Evolutionary conservation across 345 rosid species (phyloP).

Genomic region (Camelina sativa): DNA sequence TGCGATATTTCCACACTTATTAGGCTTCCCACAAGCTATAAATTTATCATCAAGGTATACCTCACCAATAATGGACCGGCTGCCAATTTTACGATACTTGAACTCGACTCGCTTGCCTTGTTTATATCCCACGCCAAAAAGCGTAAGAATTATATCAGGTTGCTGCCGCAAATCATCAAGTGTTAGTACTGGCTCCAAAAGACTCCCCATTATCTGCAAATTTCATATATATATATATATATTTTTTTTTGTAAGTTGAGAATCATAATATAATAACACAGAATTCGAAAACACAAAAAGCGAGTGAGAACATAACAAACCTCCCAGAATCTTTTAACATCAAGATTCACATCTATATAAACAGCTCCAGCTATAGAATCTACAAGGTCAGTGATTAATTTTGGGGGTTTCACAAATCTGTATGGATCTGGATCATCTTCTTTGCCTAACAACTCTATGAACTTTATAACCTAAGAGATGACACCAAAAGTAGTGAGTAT

Average conservation of each 20-base stretch:
- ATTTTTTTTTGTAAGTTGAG: background rate
- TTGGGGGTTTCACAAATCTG: slow-evolving; percentile 61
- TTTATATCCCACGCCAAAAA: background rate
- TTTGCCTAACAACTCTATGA: slow-evolving; percentile 25
- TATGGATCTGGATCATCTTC: slow-evolving; percentile 50
- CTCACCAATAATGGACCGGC: background rate
- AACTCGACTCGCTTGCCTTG: background rate
- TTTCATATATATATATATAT: no score
- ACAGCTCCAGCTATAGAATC: slow-evolving; percentile 68
- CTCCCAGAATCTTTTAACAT: slow-evolving; percentile 62
- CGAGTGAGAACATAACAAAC: slow-evolving; percentile 40
- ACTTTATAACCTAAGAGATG: slow-evolving; percentile 50
- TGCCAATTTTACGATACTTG: background rate
- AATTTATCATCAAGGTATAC: background rate
- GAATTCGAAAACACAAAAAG: background rate
- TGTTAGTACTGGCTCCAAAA: background rate
- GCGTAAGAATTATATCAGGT: background rate
- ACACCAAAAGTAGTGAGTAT: background rate
- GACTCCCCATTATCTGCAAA: background rate
- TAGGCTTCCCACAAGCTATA: background rate
- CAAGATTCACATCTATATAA: slow-evolving; percentile 29
- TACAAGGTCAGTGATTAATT: slow-evolving; percentile 63
- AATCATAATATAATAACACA: background rate
- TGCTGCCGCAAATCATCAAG: background rate
- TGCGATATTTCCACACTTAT: background rate